Percentiles rank a stretch among this genome's conserved stretches.
Evolutionary conservation across 495 filamentous ascomycete genomes (phyloP).

Genomic region (Astrothelium subdiscretum): DNA sequence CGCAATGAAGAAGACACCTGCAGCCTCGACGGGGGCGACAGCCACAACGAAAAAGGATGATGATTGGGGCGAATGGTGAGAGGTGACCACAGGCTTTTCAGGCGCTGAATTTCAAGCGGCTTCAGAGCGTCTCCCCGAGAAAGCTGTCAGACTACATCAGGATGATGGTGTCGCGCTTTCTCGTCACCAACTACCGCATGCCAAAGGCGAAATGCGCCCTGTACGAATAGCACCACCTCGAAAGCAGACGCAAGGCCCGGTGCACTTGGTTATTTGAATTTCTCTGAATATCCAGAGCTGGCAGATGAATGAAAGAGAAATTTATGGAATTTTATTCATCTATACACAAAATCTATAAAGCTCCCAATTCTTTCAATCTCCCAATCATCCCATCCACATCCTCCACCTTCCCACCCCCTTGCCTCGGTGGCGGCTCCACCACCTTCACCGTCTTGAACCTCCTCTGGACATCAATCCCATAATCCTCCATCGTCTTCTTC

Average conservation of each 20-base stretch:
- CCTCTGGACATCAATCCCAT: slow-evolving; percentile 58
- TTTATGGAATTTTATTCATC: not conserved
- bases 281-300: not conserved
- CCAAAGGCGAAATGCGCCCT: not conserved
- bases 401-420: slow-evolving; percentile 93
- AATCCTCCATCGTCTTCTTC: slow-evolving; percentile 76
- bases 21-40: not conserved
- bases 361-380: slow-evolving; percentile 92
- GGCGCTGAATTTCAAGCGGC: no score
- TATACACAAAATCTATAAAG: slow-evolving; percentile 45
- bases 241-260: not conserved
- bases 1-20: slow-evolving; percentile 33
- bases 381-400: slow-evolving; percentile 86
- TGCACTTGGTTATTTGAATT: not conserved
- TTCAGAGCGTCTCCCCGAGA: no score
- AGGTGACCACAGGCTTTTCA: not conserved
- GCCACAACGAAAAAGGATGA: not conserved
- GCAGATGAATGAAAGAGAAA: not conserved
- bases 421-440: slow-evolving; percentile 71
- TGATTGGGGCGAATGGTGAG: not conserved
- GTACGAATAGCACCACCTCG: not conserved
- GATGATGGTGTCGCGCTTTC: not conserved
- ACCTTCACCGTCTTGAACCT: slow-evolving; percentile 78
- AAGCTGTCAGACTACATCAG: no score
- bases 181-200: not conserved